Percentiles rank a stretch among this genome's conserved stretches.
Conservation (phyloP, 2,329 filamentous ascomycete species). For the Colletotrichum sp. region DNA sequence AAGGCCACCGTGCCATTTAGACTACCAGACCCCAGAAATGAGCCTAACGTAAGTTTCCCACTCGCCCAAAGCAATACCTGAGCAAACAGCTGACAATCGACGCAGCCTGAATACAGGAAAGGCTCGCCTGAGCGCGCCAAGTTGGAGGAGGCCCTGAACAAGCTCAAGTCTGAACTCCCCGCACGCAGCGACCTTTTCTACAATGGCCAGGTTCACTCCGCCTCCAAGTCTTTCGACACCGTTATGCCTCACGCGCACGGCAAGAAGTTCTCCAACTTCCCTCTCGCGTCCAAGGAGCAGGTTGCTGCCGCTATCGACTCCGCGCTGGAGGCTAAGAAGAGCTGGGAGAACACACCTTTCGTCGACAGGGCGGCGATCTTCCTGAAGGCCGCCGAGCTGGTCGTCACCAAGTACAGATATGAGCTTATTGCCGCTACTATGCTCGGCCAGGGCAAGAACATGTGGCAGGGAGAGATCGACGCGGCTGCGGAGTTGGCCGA, state of each 20-base stretch:
- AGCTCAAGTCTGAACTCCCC: constrained; percentile 34
- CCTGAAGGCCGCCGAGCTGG: constrained; percentile 35
- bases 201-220: constrained; percentile 31
- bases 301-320: constrained; percentile 33
- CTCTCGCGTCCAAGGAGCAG: constrained; percentile 34
- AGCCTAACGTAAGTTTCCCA: constrained; percentile 32
- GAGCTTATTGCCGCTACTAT: constrained; percentile 43
- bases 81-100: background rate
- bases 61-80: background rate
- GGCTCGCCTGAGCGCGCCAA: constrained; percentile 33
- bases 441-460: constrained; percentile 46
- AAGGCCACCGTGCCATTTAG: constrained; percentile 34
- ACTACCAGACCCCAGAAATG: constrained; percentile 34
- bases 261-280: constrained; percentile 39
- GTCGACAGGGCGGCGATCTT: constrained; percentile 41
- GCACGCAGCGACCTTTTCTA: constrained; percentile 35
- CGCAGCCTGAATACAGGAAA: constrained; percentile 33
- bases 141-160: constrained; percentile 32
- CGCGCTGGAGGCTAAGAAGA: constrained; percentile 35
- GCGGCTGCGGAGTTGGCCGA: constrained; percentile 39
- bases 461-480: constrained; percentile 44
- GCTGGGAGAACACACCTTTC: constrained; percentile 37
- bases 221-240: constrained; percentile 30
- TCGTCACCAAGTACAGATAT: constrained; percentile 28
- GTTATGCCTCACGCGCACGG: constrained; percentile 38